phyloP scores from a whole-genome alignment of 2,329 filamentous ascomycete genomes.

The Triangularia verruculosa region DNA sequence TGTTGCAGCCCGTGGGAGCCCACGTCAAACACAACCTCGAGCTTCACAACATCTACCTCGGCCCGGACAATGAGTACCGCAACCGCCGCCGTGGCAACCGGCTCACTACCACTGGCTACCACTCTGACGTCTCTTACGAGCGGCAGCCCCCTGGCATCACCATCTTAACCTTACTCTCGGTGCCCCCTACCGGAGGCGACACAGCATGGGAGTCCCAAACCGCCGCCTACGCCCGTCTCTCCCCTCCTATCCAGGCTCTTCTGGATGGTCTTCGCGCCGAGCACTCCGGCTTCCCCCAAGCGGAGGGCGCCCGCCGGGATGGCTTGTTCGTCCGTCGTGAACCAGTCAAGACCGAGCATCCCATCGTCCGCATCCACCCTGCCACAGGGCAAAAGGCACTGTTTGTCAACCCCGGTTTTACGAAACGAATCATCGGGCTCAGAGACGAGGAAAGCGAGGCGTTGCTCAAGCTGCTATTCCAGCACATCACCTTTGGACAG shows the following conservation, averaged over 20 bases:
- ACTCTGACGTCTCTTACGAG: constrained; percentile 44
- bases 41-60: constrained; percentile 47
- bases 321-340: constrained; percentile 52
- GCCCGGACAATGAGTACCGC: constrained; percentile 43
- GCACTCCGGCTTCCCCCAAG: constrained; percentile 39
- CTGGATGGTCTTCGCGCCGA: constrained; percentile 39
- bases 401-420: constrained; percentile 31
- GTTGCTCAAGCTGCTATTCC: constrained; percentile 67
- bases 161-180: constrained; percentile 37
- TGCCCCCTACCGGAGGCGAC: constrained; percentile 38
- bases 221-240: constrained; percentile 38
- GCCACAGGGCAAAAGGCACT: constrained; percentile 31
- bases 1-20: constrained; percentile 30
- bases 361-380: constrained; percentile 31
- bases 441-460: constrained; percentile 66
- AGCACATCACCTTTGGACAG: constrained; percentile 20
- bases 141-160: constrained; percentile 42
- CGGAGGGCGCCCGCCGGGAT: constrained; percentile 35
- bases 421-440: constrained; percentile 53
- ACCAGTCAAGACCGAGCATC: constrained; percentile 62
- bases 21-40: constrained; percentile 43
- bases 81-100: constrained; percentile 34
- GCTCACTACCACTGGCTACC: constrained; percentile 39
- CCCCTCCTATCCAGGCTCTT: constrained; percentile 36
- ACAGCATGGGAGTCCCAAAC: constrained; percentile 39